phyloP scores from a whole-genome alignment of 768 basidiomycete genomes.

The Suillus weaverae region DNA sequence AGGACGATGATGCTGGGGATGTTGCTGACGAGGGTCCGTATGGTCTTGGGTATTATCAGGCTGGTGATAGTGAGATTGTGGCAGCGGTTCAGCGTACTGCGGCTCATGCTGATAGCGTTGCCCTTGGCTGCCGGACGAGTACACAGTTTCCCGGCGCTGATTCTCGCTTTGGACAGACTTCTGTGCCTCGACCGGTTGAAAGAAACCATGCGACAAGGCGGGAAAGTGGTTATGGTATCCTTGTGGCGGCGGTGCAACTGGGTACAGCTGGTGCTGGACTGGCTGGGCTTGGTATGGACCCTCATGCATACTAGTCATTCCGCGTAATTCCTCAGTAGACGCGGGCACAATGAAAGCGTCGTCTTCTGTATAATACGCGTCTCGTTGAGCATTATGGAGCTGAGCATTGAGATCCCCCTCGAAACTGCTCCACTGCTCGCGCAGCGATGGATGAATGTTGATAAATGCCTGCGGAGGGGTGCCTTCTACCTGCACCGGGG shows the following conservation, averaged over 20 bases:
- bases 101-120: slow-evolving; percentile 17
- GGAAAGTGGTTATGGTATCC: background rate
- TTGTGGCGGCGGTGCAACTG: slow-evolving; percentile 23
- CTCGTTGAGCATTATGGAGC: slow-evolving; percentile 38
- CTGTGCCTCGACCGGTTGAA: background rate
- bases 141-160: background rate
- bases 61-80: slow-evolving; percentile 17
- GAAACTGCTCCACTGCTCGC: slow-evolving; percentile 56
- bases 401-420: slow-evolving; percentile 54
- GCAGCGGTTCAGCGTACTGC: slow-evolving; percentile 15
- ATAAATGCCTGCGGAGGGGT: slow-evolving; percentile 34
- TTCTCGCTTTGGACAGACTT: background rate
- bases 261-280: slow-evolving; percentile 22
- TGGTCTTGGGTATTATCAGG: slow-evolving; percentile 16
- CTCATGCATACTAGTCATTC: background rate
- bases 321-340: slow-evolving; percentile 7
- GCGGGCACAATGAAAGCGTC: slow-evolving; percentile 18
- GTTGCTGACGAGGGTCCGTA: slow-evolving; percentile 15
- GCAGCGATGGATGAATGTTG: slow-evolving; percentile 54
- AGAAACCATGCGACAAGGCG: background rate
- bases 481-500: slow-evolving; percentile 1
- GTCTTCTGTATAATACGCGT: slow-evolving; percentile 24
- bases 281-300: slow-evolving; percentile 15
- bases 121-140: slow-evolving; percentile 8
- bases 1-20: slow-evolving; percentile 18